Conservation (phyloP, 2,329 filamentous ascomycete species). For the Emydomyces testavorans region DNA sequence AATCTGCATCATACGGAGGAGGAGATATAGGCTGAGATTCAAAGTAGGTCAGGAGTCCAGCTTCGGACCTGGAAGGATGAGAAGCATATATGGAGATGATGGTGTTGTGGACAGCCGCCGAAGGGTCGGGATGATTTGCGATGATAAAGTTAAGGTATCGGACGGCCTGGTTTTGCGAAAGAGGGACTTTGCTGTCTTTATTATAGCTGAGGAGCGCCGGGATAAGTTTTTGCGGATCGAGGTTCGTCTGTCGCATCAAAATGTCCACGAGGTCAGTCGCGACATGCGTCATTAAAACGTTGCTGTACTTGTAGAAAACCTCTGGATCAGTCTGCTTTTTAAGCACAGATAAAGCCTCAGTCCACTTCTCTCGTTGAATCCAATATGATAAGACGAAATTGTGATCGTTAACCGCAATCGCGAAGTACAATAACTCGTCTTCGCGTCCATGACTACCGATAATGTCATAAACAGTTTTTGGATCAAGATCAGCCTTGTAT, state of each 20-base stretch:
- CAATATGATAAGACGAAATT: slow-evolving; percentile 94
- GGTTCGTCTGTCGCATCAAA: slow-evolving; percentile 76
- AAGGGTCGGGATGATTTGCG: slow-evolving; percentile 64
- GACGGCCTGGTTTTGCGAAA: slow-evolving; percentile 76
- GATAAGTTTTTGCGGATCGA: slow-evolving; percentile 78
- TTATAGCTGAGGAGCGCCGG: slow-evolving; percentile 92
- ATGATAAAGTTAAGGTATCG: slow-evolving; percentile 90
- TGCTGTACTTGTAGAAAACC: slow-evolving; percentile 93
- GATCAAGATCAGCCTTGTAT: slow-evolving; percentile 78
- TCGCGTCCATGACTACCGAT: slow-evolving; percentile 92
- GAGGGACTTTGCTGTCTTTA: slow-evolving; percentile 52
- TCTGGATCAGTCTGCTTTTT: slow-evolving; percentile 88
- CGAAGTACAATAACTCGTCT: slow-evolving; percentile 83
- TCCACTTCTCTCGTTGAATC: slow-evolving; percentile 91
- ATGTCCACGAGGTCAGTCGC: slow-evolving; percentile 85
- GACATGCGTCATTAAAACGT: slow-evolving; percentile 84
- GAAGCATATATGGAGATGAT: slow-evolving; percentile 93
- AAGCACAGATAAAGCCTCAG: slow-evolving; percentile 71
- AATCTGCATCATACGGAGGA: slow-evolving; percentile 85
- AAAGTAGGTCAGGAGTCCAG: slow-evolving; percentile 74
- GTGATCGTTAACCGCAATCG: slow-evolving; percentile 77
- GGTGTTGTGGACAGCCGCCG: slow-evolving; percentile 87
- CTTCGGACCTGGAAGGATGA: slow-evolving; percentile 70
- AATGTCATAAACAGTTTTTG: slow-evolving; percentile 86
- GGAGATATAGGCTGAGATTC: slow-evolving; percentile 78